Conservation (phyloP, 305 asterid genomes). For the Fraxinus sp. region DNA sequence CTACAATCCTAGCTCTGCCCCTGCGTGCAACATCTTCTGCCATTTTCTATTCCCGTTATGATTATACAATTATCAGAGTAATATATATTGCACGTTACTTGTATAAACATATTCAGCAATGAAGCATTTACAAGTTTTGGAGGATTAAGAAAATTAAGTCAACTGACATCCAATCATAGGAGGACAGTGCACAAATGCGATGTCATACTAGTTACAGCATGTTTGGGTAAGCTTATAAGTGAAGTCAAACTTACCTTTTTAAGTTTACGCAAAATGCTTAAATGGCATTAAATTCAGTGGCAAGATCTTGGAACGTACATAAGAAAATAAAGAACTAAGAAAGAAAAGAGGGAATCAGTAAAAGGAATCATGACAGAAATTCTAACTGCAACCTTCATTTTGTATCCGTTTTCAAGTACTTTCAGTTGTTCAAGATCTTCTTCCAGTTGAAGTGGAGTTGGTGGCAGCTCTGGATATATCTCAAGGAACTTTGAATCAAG, state of each 20-base stretch:
- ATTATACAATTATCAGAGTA: background rate
- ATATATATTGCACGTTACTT: background rate
- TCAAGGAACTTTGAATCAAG: slow-evolving; percentile 75
- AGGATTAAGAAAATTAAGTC: background rate
- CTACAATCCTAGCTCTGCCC: background rate
- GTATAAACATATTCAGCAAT: background rate
- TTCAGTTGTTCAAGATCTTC: slow-evolving; percentile 97
- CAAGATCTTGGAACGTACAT: slow-evolving; percentile 3
- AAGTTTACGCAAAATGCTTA: background rate
- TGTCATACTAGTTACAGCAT: background rate
- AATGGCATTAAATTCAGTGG: background rate
- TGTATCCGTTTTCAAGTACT: slow-evolving; percentile 95
- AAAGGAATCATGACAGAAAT: background rate
- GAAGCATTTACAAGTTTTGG: background rate
- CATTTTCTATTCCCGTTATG: background rate
- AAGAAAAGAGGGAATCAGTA: background rate
- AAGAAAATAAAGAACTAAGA: background rate
- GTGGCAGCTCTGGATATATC: slow-evolving; percentile 67
- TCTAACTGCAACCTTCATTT: slow-evolving; percentile 65
- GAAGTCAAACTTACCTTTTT: background rate
- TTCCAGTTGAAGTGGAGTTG: slow-evolving; percentile 90
- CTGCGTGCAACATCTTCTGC: background rate
- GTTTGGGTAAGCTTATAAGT: background rate
- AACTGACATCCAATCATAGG: background rate
- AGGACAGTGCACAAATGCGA: background rate